Conservation (phyloP, 2,329 filamentous ascomycete species). For the Aspergillus quadrilineatus region DNA sequence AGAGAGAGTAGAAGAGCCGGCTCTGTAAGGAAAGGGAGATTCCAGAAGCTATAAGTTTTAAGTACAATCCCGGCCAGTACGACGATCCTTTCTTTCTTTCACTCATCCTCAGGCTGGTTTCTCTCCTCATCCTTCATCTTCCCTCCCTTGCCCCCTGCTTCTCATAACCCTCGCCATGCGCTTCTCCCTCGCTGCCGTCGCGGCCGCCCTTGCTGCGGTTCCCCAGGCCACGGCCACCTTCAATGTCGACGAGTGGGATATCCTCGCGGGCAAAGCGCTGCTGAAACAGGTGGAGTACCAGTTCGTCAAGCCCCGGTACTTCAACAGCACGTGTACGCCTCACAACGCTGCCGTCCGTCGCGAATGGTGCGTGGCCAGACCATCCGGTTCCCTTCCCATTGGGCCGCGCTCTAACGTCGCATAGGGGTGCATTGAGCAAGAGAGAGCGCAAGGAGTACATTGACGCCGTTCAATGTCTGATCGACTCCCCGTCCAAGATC, state of each 20-base stretch:
- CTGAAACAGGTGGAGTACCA: constrained; percentile 14
- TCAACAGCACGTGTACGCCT: constrained; percentile 13
- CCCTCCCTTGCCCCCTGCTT: no score
- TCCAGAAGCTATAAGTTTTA: not conserved
- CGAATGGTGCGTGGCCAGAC: constrained; percentile 21
- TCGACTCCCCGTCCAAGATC: constrained; percentile 9
- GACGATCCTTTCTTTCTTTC: constrained; percentile 7
- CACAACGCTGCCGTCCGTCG: constrained; percentile 17
- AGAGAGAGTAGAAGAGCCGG: no score
- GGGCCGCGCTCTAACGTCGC: not conserved
- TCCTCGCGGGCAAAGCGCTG: constrained; percentile 13
- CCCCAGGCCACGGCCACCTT: constrained; percentile 3
- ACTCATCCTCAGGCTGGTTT: not conserved
- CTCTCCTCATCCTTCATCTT: not conserved
- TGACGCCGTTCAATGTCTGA: constrained; percentile 47
- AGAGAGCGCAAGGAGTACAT: constrained; percentile 39
- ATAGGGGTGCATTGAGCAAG: constrained; percentile 8
- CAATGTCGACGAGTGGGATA: constrained; percentile 12
- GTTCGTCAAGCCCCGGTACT: constrained; percentile 7
- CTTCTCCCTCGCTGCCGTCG: constrained; percentile 10
- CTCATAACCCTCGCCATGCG: constrained; percentile 3
- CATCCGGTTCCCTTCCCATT: not conserved
- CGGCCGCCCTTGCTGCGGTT: constrained; percentile 9
- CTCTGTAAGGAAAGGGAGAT: no score
- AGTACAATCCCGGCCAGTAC: not conserved